phyloP scores from a whole-genome alignment of 2,329 filamentous ascomycete genomes.

The Tetracladium maxilliforme region DNA sequence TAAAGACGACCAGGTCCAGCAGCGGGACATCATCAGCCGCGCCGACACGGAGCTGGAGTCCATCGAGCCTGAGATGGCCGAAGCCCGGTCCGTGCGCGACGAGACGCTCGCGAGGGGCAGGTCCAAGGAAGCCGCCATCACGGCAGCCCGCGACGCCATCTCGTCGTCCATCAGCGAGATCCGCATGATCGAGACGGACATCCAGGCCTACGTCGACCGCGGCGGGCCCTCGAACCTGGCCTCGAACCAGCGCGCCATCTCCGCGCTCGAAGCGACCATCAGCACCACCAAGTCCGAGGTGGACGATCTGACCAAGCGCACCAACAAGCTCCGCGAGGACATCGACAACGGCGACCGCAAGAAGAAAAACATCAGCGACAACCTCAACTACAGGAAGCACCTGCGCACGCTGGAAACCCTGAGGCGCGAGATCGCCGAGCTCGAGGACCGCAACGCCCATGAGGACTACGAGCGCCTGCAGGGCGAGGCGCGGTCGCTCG shows the following conservation, averaged over 20 bases:
- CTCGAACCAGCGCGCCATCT: slow-evolving; percentile 54
- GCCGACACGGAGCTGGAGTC: slow-evolving; percentile 59
- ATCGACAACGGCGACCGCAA: slow-evolving; percentile 68
- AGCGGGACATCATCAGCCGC: slow-evolving; percentile 53
- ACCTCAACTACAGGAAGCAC: slow-evolving; percentile 71
- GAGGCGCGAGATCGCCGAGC: slow-evolving; percentile 51
- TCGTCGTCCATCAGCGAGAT: slow-evolving; percentile 66
- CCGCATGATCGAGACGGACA: slow-evolving; percentile 59
- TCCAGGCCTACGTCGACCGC: slow-evolving; percentile 63
- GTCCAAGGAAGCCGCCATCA: slow-evolving; percentile 56
- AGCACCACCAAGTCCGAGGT: slow-evolving; percentile 52
- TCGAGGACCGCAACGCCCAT: slow-evolving; percentile 68
- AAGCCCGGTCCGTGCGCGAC: slow-evolving; percentile 62
- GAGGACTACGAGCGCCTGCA: slow-evolving; percentile 68
- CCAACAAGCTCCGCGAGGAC: slow-evolving; percentile 66
- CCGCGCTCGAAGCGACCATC: slow-evolving; percentile 51
- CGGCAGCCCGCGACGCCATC: slow-evolving; percentile 56
- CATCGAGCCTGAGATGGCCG: slow-evolving; percentile 62
- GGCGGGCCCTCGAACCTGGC: slow-evolving; percentile 61
- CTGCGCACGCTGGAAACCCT: slow-evolving; percentile 53
- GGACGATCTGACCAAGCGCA: slow-evolving; percentile 46
- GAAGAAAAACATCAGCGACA: slow-evolving; percentile 79
- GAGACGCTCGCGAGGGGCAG: slow-evolving; percentile 61
- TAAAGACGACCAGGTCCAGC: slow-evolving; percentile 50
- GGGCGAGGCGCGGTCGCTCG: slow-evolving; percentile 51